Evolutionary conservation across 371 early-diverging fungal genomes (phyloP), one percentile per base, ranked within the genome.

Genomic region (Syncephalastrum monosporum): DNA sequence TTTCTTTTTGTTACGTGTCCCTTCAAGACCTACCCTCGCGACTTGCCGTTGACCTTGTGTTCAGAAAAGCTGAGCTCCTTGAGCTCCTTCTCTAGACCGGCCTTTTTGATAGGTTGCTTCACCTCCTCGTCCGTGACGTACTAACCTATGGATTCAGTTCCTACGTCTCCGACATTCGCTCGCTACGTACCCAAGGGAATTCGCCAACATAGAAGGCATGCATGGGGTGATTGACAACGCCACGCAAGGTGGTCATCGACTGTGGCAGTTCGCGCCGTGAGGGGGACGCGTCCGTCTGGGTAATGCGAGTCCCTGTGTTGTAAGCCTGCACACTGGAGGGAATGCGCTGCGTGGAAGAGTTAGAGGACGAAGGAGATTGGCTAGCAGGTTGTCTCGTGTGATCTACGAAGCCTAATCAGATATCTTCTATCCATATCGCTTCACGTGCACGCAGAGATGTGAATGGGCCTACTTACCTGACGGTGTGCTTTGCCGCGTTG

Each of bases 41-140:
- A 84, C 69, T 86, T 86, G 43, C 86, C 86, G 57, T 86, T 86
- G 29, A 80, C 73, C 67, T 86, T 86, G 57, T 83, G 81, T 54
- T 86, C 86, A 52, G 68, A 72, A 60, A 86, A 86, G 14, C 76
- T 74, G 23, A 83, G 51, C 19, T 83, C 82, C 45, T 65, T 68
- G 16, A 81, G 58, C 14, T 75, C 71, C 10, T 55, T 55, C 15
- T 56, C 63, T n/a, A 75, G 50, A n/a, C 75, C 73, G 17, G 68
- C 71, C 16, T 81, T 69, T 24, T 65, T 51, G 13, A 75, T 67
- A 24, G 77, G 69, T 16, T 51, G 60, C 33, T 67, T 69, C 24
- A 84, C 61, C 23, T 81, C 75, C 42, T 74, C 69, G 43, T 84
- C 84, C n/a, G 75, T 77, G 7, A 79, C 78, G 67, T 81, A 82